phyloP scores from a whole-genome alignment of 1,139 yeast genomes.

The Zygosaccharomyces sapae region DNA sequence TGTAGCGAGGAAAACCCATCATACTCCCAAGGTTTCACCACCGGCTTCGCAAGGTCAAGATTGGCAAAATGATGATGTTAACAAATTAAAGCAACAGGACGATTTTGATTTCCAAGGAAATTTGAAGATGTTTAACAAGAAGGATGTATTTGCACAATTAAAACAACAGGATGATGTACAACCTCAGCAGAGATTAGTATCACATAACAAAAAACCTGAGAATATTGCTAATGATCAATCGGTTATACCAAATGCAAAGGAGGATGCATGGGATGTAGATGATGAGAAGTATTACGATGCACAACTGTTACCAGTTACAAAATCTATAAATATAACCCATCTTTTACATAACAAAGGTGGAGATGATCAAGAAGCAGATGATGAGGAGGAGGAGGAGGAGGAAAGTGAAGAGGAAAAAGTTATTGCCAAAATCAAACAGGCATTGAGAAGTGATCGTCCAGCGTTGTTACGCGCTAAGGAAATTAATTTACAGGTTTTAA shows the following conservation, averaged over 20 bases:
- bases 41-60: slow-evolving; percentile 29
- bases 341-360: slow-evolving; percentile 23
- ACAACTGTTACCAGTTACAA: slow-evolving; percentile 32
- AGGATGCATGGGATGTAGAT: slow-evolving; percentile 51
- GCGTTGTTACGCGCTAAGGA: slow-evolving; percentile 20
- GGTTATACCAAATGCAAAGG: slow-evolving; percentile 51
- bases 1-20: slow-evolving; percentile 25
- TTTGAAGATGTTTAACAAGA: slow-evolving; percentile 77
- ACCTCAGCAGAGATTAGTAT: slow-evolving; percentile 64
- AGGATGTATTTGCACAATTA: slow-evolving; percentile 73
- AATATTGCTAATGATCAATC: slow-evolving; percentile 68
- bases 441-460: slow-evolving; percentile 7
- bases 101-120: slow-evolving; percentile 89
- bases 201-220: slow-evolving; percentile 54
- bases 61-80: slow-evolving; percentile 52
- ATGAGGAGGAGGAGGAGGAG: background rate
- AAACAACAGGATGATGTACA: slow-evolving; percentile 58
- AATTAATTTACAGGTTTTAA: slow-evolving; percentile 43
- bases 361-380: background rate
- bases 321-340: slow-evolving; percentile 37
- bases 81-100: slow-evolving; percentile 47
- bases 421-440: slow-evolving; percentile 4
- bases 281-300: slow-evolving; percentile 20
- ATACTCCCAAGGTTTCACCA: slow-evolving; percentile 10
- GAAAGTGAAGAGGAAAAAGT: slow-evolving; percentile 5